Conservation (phyloP, 2,329 filamentous ascomycete species). For the Eutypa lata region DNA sequence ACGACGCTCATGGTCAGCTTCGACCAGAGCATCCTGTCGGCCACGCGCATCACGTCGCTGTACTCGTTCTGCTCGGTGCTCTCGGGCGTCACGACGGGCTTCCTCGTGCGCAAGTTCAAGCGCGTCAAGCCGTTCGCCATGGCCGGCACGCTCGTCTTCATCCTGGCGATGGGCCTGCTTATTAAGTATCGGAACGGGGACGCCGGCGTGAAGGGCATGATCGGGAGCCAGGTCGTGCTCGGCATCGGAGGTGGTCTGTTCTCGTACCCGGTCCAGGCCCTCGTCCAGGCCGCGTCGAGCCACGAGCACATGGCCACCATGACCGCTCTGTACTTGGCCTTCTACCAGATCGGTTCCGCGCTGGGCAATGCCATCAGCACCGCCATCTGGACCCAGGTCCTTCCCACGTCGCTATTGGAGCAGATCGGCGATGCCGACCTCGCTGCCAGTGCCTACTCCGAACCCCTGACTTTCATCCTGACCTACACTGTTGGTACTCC, state of each 20-base stretch:
- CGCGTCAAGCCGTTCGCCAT: constrained; percentile 64
- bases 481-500: constrained; percentile 39
- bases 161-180: constrained; percentile 63
- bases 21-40: constrained; percentile 52
- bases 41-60: constrained; percentile 57
- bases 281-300: constrained; percentile 38
- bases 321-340: constrained; percentile 60
- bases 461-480: constrained; percentile 31
- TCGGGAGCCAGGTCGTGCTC: constrained; percentile 60
- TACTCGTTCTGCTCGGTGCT: constrained; percentile 55
- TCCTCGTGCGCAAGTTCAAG: constrained; percentile 55
- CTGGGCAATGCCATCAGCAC: constrained; percentile 59
- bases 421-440: constrained; percentile 36
- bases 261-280: constrained; percentile 46
- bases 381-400: constrained; percentile 59
- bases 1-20: constrained; percentile 61
- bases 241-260: constrained; percentile 64
- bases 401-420: constrained; percentile 42
- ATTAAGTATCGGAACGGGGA: constrained; percentile 59
- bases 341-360: constrained; percentile 61
- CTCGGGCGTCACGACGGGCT: constrained; percentile 53
- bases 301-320: constrained; percentile 60
- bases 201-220: constrained; percentile 51
- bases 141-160: constrained; percentile 55
- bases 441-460: constrained; percentile 30